Conservation (phyloP, 352 stramenopile species). For the Ophiocytium majus region DNA sequence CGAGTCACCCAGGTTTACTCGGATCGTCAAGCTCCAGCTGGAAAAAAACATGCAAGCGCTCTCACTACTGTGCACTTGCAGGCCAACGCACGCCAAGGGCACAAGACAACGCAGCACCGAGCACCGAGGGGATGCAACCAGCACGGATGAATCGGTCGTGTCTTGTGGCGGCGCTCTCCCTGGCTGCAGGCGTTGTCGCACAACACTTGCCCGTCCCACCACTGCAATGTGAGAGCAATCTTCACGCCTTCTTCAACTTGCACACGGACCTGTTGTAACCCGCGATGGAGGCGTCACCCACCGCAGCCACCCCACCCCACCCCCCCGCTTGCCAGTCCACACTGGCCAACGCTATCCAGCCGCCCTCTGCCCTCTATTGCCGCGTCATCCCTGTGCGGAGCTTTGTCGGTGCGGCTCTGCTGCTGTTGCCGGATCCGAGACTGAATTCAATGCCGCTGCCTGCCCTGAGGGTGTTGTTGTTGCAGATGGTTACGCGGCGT, state of each 20-base stretch:
- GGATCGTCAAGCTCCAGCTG: too few species aligned
- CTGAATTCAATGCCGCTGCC: not conserved
- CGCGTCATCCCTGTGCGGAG: too few species aligned
- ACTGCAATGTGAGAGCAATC: conserved; percentile 32
- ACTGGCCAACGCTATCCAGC: not conserved
- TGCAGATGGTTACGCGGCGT: conserved; percentile 4
- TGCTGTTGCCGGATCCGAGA: conserved; percentile 19
- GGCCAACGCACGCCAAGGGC: too few species aligned
- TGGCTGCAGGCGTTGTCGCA: not conserved
- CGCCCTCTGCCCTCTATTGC: too few species aligned
- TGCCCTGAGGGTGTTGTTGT: not conserved
- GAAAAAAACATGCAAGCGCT: too few species aligned
- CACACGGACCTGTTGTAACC: not conserved
- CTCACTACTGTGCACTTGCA: too few species aligned
- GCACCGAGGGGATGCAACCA: too few species aligned
- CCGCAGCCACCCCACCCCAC: not conserved
- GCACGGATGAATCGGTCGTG: too few species aligned
- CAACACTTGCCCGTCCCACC: conserved; percentile 53
- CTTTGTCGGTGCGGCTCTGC: not conserved
- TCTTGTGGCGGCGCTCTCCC: not conserved
- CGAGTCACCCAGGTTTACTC: too few species aligned
- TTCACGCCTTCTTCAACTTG: conserved; percentile 4
- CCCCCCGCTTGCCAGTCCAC: not conserved
- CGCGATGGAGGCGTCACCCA: not conserved
- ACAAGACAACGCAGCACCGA: too few species aligned